Conservation (phyloP, 768 basidiomycete species). For the Suillus fuscotomentosus region DNA sequence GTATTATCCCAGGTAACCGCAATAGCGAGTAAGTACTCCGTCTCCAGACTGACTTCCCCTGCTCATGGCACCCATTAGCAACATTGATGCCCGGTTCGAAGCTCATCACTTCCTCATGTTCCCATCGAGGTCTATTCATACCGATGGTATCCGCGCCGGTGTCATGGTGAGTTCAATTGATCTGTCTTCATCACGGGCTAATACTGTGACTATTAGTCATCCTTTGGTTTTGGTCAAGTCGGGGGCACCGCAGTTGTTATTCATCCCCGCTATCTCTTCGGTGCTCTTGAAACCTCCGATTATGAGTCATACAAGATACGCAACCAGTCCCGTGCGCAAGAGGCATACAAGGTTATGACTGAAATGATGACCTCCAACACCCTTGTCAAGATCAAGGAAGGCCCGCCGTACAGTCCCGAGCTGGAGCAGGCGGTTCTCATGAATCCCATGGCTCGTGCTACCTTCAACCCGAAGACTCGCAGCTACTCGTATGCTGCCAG, state of each 20-base stretch:
- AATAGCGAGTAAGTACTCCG: constrained; percentile 81
- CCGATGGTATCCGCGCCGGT: constrained; percentile 87
- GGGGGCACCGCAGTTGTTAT: constrained; percentile 88
- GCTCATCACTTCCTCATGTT: constrained; percentile 91
- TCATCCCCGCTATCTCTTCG: constrained; percentile 90
- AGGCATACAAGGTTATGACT: constrained; percentile 89
- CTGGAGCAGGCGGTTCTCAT: constrained; percentile 84
- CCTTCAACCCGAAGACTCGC: constrained; percentile 79
- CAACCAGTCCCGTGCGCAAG: constrained; percentile 63
- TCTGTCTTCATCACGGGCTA: neutral
- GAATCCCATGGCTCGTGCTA: constrained; percentile 89
- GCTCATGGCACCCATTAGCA: constrained; percentile 44
- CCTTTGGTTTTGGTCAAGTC: constrained; percentile 98
- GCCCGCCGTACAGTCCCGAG: constrained; percentile 84
- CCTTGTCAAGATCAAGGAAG: constrained; percentile 92
- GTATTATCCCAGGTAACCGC: constrained; percentile 91
- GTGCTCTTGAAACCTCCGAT: constrained; percentile 70
- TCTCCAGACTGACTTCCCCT: neutral
- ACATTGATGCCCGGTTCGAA: constrained; percentile 91
- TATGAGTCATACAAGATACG: constrained; percentile 77
- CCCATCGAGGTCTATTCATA: constrained; percentile 95
- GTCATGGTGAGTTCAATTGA: constrained; percentile 62
- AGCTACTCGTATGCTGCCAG: constrained; percentile 78
- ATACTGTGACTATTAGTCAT: constrained; percentile 53
- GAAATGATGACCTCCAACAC: constrained; percentile 95